Percentiles rank a stretch among this genome's conserved stretches.
Conservation (phyloP, 2,329 filamentous ascomycete species). For the Tolypocladium tundrense region DNA sequence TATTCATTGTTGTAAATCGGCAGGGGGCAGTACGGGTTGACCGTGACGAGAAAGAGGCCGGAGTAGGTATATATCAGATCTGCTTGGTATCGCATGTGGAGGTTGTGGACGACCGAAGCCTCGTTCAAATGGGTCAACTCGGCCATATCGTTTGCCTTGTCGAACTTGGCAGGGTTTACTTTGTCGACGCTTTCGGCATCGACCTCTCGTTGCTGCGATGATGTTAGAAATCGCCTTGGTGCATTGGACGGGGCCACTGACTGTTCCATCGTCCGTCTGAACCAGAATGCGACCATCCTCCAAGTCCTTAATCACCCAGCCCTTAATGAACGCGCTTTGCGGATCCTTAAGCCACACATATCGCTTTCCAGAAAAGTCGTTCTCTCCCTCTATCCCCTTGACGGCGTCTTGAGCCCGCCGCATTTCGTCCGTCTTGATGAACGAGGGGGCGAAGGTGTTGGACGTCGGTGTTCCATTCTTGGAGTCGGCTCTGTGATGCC, state of each 20-base stretch:
- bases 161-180: slow-evolving; percentile 98
- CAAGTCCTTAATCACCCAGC: slow-evolving; percentile 80
- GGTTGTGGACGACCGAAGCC: slow-evolving; percentile 93
- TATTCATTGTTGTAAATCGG: slow-evolving; percentile 97
- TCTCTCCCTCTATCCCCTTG: slow-evolving; percentile 83
- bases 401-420: slow-evolving; percentile 45
- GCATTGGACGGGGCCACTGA: slow-evolving; percentile 32
- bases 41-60: slow-evolving; percentile 88
- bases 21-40: slow-evolving; percentile 91
- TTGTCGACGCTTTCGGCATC: slow-evolving; percentile 87
- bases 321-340: slow-evolving; percentile 79
- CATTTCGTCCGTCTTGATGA: slow-evolving; percentile 82
- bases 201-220: slow-evolving; percentile 67
- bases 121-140: slow-evolving; percentile 97
- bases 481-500: slow-evolving; percentile 47
- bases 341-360: slow-evolving; percentile 96
- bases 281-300: slow-evolving; percentile 62
- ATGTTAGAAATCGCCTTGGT: slow-evolving; percentile 8
- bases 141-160: slow-evolving; percentile 99
- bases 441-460: slow-evolving; percentile 87
- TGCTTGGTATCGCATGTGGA: slow-evolving; percentile 88
- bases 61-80: slow-evolving; percentile 99
- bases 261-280: slow-evolving; percentile 86
- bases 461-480: slow-evolving; percentile 53
- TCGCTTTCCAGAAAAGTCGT: slow-evolving; percentile 96